Evolutionary conservation across 306 rosid species (phyloP), one percentile per base, ranked within the genome.

Genomic region (Sindora glabra): DNA sequence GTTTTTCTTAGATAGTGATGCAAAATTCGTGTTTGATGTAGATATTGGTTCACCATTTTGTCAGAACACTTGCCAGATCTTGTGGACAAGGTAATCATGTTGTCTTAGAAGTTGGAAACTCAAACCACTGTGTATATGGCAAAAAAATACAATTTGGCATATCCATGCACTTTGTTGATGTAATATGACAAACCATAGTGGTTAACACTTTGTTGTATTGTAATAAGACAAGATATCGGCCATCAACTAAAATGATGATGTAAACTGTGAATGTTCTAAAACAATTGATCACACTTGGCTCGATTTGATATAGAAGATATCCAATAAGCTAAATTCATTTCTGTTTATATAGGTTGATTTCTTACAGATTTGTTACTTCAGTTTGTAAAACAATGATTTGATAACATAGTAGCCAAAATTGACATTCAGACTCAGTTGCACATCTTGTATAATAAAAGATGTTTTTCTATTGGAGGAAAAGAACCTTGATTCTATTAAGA

Each of bases 31-130:
- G 10, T 72, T 45, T 77, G 41, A 44, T 75, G 68, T 78, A 94
- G 99, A 85, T 89, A 86, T 68, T 94, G 99, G 99, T 81, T 86
- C 77, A 78, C 85, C 48, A 86, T 94, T 68, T 75, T 94, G 72
- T 84, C 91, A 8, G 97, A 74, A 45, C 90, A 94, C 75, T 74
- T 94, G 52, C 85, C 94, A 4, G 95, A 94, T 72, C 99, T 94
- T 27, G 97, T 94, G 59, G 99, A 89, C 73, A 89, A 74, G 97
- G 99, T 84, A 71, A 74, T 80, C 24, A 30, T 62, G 16, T 60
- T 50, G 47, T 48, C 33, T 46, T 23, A 49, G 54, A 69, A 49
- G 24, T 46, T 23, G 50, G 54, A 69, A 49, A 23, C 27, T 16
- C 21, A 56, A 29, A 2, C 8, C 19, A 64, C 48, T 5, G 54